Evolutionary conservation across 495 filamentous ascomycete genomes (phyloP).

Genomic region (Penicillium canescens): DNA sequence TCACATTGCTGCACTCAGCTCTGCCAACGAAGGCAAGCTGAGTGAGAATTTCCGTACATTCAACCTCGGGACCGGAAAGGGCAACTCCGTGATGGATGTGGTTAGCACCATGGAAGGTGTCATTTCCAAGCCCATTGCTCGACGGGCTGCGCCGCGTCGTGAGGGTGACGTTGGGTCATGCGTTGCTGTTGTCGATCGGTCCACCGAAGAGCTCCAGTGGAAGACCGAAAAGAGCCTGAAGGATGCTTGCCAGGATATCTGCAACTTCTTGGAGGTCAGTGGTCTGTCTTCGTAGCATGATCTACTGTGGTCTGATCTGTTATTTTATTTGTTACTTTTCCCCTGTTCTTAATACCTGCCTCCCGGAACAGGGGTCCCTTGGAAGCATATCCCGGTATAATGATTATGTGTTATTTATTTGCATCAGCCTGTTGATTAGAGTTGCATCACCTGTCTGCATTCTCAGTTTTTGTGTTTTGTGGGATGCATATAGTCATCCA

Average conservation of each 20-base stretch:
- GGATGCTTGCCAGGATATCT: constrained; percentile 81
- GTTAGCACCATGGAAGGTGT: constrained; percentile 48
- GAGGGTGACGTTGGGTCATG: constrained; percentile 80
- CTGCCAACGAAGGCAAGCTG: constrained; percentile 37
- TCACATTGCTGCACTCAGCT: constrained; percentile 58
- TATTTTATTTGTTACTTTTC: constrained; percentile 6
- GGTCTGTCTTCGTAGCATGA: constrained; percentile 27
- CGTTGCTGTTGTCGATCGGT: constrained; percentile 75
- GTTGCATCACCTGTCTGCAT: constrained; percentile 13
- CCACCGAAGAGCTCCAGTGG: constrained; percentile 86
- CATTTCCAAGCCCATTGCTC: constrained; percentile 42
- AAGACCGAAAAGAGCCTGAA: constrained; percentile 81
- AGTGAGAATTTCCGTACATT: constrained; percentile 50
- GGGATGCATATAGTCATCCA: background rate
- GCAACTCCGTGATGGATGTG: constrained; percentile 53
- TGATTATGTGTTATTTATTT: constrained; percentile 5
- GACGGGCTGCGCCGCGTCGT: constrained; percentile 69
- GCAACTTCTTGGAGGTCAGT: constrained; percentile 59
- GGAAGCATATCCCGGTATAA: constrained; percentile 2
- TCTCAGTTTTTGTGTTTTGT: background rate
- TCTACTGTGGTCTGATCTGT: background rate
- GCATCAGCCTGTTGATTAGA: constrained; percentile 11
- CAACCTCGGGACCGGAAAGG: constrained; percentile 54
- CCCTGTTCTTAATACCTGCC: constrained; percentile 13
- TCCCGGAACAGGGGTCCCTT: background rate